Percentiles rank a stretch among this genome's conserved stretches.
Conservation (phyloP, 2,329 filamentous ascomycete genomes). For the Sarocladium kiliense region DNA sequence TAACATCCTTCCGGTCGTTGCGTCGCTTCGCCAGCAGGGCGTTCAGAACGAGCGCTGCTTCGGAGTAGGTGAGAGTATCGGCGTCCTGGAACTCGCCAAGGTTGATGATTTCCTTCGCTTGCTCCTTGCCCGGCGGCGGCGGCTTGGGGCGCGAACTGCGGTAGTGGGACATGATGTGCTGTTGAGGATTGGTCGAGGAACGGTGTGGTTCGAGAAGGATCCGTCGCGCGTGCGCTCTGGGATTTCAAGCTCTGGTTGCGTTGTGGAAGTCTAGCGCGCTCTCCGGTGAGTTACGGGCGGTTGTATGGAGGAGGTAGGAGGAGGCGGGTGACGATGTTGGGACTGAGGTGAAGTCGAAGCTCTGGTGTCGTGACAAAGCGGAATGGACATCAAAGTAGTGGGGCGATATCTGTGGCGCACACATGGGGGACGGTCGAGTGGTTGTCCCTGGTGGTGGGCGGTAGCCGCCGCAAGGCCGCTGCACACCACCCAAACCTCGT, state of each 20-base stretch:
- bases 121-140: constrained; percentile 72
- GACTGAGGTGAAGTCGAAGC: background rate
- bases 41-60: constrained; percentile 87
- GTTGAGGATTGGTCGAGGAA: background rate
- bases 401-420: background rate
- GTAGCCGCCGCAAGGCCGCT: background rate
- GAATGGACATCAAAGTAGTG: constrained; percentile 1
- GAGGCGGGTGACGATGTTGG: background rate
- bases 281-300: background rate
- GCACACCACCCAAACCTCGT: background rate
- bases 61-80: constrained; percentile 85
- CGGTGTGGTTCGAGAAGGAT: background rate
- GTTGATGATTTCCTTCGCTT: constrained; percentile 73
- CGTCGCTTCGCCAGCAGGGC: constrained; percentile 78
- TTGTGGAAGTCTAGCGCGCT: background rate
- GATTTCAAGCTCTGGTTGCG: background rate
- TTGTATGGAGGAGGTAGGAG: background rate
- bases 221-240: background rate
- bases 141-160: constrained; percentile 62
- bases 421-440: background rate
- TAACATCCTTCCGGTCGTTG: constrained; percentile 74
- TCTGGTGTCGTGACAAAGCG: background rate
- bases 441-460: background rate
- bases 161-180: constrained; percentile 25
- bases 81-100: constrained; percentile 93